Percentiles rank a stretch among this genome's conserved stretches.
Evolutionary conservation across 2,329 filamentous ascomycete genomes (phyloP).

Genomic region (Colletotrichum sp.): DNA sequence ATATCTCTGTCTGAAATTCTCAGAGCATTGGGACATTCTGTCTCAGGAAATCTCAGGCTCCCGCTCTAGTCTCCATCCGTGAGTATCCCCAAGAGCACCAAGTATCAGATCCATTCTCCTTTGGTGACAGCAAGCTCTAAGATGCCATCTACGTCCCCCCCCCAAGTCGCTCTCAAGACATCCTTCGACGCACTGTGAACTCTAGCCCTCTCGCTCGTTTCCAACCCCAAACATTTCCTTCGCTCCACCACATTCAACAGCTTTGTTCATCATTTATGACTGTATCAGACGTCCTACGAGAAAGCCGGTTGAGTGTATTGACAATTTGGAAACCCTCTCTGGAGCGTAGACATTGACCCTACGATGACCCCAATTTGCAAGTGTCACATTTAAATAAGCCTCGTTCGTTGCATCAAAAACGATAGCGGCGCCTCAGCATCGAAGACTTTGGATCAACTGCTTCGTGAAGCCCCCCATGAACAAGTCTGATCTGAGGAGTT

Average conservation of each 20-base stretch:
- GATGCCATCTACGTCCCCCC: neutral
- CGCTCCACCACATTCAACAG: neutral
- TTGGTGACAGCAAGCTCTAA: neutral
- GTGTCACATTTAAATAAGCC: no score
- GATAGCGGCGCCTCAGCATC: neutral
- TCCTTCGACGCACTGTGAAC: neutral
- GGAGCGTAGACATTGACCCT: neutral
- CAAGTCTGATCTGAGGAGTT: neutral
- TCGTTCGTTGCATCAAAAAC: neutral
- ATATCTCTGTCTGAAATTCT: neutral
- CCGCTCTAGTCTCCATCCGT: neutral
- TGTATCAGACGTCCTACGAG: neutral
- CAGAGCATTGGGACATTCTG: neutral
- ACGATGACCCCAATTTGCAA: neutral
- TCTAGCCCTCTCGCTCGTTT: neutral
- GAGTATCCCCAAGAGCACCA: neutral
- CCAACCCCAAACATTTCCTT: neutral
- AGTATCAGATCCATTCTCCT: neutral
- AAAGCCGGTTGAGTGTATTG: neutral
- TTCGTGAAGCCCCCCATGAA: neutral
- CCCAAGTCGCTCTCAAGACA: neutral
- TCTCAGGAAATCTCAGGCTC: neutral
- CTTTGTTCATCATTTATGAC: neutral
- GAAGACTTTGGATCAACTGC: neutral
- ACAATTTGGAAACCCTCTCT: neutral